Percentiles rank a stretch among this genome's conserved stretches.
These are phyloP conservation scores for Plectosphaerella plurivora DNA, from an alignment of 2,329 filamentous ascomycete genomes.

Conservation along the genomic window DNA sequence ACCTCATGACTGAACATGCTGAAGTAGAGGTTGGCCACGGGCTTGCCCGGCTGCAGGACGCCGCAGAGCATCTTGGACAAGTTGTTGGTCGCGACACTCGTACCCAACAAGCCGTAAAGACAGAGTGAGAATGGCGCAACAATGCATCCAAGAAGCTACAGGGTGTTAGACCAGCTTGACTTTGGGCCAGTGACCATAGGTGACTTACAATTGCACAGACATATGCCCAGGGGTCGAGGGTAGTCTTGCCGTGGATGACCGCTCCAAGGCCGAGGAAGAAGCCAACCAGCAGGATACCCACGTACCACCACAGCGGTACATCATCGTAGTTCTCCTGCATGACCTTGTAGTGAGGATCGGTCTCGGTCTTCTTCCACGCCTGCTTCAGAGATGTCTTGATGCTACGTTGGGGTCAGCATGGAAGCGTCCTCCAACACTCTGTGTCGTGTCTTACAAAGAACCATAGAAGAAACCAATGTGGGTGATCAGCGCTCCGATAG, in stretches of 20 bases:
- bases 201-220: slow-evolving; percentile 8
- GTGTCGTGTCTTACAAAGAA: slow-evolving; percentile 1
- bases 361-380: slow-evolving; percentile 18
- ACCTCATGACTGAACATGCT: slow-evolving; percentile 27
- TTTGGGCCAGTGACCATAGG: too few species aligned
- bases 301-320: slow-evolving; percentile 37
- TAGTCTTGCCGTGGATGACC: slow-evolving; percentile 21
- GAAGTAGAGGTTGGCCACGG: slow-evolving; percentile 40
- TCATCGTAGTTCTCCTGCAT: slow-evolving; percentile 34
- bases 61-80: slow-evolving; percentile 41
- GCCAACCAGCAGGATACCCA: slow-evolving; percentile 24
- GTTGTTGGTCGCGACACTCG: slow-evolving; percentile 20
- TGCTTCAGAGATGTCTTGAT: slow-evolving; percentile 11
- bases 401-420: neutral
- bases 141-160: slow-evolving; percentile 7
- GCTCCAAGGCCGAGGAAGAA: slow-evolving; percentile 30
- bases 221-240: slow-evolving; percentile 9
- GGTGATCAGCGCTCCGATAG: slow-evolving; percentile 23
- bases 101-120: slow-evolving; percentile 7
- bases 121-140: slow-evolving; percentile 10
- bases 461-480: slow-evolving; percentile 32
- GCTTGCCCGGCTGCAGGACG: slow-evolving; percentile 35
- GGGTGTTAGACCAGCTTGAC: neutral
- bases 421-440: too few species aligned
- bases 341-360: slow-evolving; percentile 36